Conservation (phyloP, 2,329 filamentous ascomycete species). For the Botryotinia convoluta region DNA sequence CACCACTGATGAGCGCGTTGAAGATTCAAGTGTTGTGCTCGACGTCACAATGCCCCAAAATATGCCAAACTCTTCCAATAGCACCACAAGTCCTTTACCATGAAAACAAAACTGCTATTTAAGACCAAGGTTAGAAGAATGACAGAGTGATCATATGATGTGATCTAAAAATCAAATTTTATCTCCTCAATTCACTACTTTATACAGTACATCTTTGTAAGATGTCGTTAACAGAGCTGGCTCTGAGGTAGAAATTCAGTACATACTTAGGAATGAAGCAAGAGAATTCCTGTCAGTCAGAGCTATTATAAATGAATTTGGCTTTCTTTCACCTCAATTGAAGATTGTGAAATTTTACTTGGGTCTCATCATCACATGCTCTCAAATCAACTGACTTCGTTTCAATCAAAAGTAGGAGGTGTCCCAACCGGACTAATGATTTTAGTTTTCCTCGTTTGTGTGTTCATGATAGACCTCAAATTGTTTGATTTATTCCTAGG, state of each 20-base stretch:
- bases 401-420: too few relatives aligned
- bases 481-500: background rate
- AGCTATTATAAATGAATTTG: background rate
- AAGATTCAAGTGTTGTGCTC: background rate
- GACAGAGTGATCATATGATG: background rate
- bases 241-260: background rate
- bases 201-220: background rate
- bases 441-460: background rate
- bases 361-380: too few relatives aligned
- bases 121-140: background rate
- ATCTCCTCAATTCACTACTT: background rate
- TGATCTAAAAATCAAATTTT: background rate
- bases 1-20: background rate
- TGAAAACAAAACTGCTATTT: background rate
- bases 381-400: background rate
- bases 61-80: background rate
- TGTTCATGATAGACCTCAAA: background rate
- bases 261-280: background rate
- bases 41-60: constrained; percentile 16
- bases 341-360: background rate
- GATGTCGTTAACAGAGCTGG: background rate
- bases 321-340: background rate
- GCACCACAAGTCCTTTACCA: background rate
- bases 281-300: background rate
- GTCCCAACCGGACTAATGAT: background rate